Conservation (phyloP, 164 flowering plant species). For the Tinospora cordifolia region DNA sequence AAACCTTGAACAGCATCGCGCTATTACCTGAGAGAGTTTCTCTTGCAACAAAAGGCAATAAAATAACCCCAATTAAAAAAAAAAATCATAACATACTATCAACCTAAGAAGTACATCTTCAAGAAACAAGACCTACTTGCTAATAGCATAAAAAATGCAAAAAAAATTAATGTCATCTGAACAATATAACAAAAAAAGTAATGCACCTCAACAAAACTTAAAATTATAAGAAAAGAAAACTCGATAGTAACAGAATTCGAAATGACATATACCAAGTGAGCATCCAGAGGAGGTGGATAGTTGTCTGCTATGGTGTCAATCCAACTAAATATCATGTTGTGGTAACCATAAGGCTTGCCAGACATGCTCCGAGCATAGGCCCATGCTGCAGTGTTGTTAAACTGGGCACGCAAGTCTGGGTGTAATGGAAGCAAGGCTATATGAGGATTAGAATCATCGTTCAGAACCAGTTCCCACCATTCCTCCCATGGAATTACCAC, state of each 20-base stretch:
- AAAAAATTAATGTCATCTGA: not conserved
- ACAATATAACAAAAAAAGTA: not conserved
- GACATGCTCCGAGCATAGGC: slow-evolving; percentile 87
- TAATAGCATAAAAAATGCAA: not conserved
- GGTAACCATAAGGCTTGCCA: slow-evolving; percentile 98
- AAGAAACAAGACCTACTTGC: not conserved
- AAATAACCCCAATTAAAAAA: not conserved
- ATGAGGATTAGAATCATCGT: slow-evolving; percentile 87
- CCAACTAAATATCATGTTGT: slow-evolving; percentile 99
- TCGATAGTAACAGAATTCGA: not conserved
- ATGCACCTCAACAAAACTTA: not conserved
- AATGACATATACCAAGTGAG: slow-evolving; percentile 75
- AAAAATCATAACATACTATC: not conserved
- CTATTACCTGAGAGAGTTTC: not conserved
- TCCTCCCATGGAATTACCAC: slow-evolving; percentile 93
- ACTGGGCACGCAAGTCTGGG: slow-evolving; percentile 75
- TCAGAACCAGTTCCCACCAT: slow-evolving; percentile 89
- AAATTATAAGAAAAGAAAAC: not conserved
- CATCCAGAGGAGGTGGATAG: slow-evolving; percentile 97
- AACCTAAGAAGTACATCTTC: not conserved
- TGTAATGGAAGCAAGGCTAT: slow-evolving; percentile 90
- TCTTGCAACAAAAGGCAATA: not conserved
- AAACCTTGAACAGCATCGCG: not conserved
- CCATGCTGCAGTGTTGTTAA: slow-evolving; percentile 92
- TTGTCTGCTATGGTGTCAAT: slow-evolving; percentile 87